Conservation (phyloP, 2,329 filamentous ascomycete species). For the Sporothrix euskadiensis region DNA sequence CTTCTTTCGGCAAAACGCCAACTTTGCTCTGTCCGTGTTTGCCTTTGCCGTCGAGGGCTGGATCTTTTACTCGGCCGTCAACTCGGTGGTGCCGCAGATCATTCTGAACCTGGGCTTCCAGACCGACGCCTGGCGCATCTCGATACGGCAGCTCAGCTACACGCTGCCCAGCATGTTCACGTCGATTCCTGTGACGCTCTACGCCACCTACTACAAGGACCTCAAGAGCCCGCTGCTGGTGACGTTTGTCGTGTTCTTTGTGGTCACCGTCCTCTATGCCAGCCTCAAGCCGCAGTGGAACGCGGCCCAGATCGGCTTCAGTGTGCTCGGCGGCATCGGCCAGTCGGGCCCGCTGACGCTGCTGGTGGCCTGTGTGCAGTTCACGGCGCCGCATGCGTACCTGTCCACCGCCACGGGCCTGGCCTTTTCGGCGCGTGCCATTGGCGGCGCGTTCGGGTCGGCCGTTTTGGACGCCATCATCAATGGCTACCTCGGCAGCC, state of each 20-base stretch:
- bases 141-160: slow-evolving; percentile 51
- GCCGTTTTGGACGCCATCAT: slow-evolving; percentile 55
- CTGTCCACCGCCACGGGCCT: slow-evolving; percentile 56
- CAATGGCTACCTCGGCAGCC: slow-evolving; percentile 46
- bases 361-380: slow-evolving; percentile 53
- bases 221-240: slow-evolving; percentile 49
- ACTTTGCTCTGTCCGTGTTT: slow-evolving; percentile 56
- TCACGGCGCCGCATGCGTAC: slow-evolving; percentile 54
- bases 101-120: slow-evolving; percentile 52
- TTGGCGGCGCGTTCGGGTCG: slow-evolving; percentile 55
- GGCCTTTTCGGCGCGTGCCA: slow-evolving; percentile 54
- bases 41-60: slow-evolving; percentile 60
- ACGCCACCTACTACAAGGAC: slow-evolving; percentile 52
- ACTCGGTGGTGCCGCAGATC: slow-evolving; percentile 52
- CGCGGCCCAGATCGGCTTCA: slow-evolving; percentile 49
- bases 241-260: slow-evolving; percentile 50
- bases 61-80: slow-evolving; percentile 58
- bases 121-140: slow-evolving; percentile 49
- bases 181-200: slow-evolving; percentile 48
- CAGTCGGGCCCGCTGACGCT: slow-evolving; percentile 53
- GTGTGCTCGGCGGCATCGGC: slow-evolving; percentile 50
- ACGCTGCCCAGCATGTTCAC: slow-evolving; percentile 44
- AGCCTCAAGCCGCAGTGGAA: slow-evolving; percentile 48
- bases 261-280: slow-evolving; percentile 50
- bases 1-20: slow-evolving; percentile 55